Evolutionary conservation across 345 rosid genomes (phyloP).

Genomic region (Turnera subulata): DNA sequence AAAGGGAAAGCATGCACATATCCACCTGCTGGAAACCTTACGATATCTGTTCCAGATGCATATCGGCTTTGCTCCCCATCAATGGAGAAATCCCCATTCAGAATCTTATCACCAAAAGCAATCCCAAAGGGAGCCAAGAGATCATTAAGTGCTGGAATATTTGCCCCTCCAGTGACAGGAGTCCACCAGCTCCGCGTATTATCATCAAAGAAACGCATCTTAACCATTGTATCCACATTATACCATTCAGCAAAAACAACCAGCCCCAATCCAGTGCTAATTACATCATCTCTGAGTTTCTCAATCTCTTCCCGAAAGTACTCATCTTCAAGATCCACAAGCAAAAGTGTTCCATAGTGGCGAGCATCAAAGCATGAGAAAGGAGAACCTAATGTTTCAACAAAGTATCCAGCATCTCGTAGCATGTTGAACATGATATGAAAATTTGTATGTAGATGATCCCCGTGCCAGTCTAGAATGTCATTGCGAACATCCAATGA

Average conservation of each 20-base stretch:
- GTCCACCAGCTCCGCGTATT: slow-evolving; percentile 99
- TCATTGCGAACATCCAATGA: slow-evolving; percentile 97
- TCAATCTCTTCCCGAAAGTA: slow-evolving; percentile 90
- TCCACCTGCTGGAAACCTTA: slow-evolving; percentile 87
- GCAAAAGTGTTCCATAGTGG: slow-evolving; percentile 88
- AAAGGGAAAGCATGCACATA: slow-evolving; percentile 82
- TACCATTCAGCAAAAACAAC: slow-evolving; percentile 97
- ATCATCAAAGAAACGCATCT: slow-evolving; percentile 98
- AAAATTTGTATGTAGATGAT: slow-evolving; percentile 96
- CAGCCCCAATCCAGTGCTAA: slow-evolving; percentile 75
- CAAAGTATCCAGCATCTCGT: slow-evolving; percentile 85
- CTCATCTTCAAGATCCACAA: slow-evolving; percentile 97
- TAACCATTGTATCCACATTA: slow-evolving; percentile 94
- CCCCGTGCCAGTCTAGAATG: slow-evolving; percentile 99
- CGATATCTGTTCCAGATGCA: slow-evolving; percentile 96
- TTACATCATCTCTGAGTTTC: slow-evolving; percentile 75
- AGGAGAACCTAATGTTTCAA: slow-evolving; percentile 97
- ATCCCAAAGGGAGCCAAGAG: slow-evolving; percentile 96
- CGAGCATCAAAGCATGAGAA: slow-evolving; percentile 90
- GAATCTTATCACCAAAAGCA: slow-evolving; percentile 92
- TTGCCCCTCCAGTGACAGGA: slow-evolving; percentile 97
- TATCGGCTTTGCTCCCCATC: slow-evolving; percentile 96
- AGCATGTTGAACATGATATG: slow-evolving; percentile 93
- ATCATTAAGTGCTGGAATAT: slow-evolving; percentile 87
- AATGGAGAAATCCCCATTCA: slow-evolving; percentile 88